Percentiles rank a stretch among this genome's conserved stretches.
These are phyloP conservation scores for Melaleuca quinquenervia DNA, from an alignment of 345 rosid species.

Conservation along the genomic window DNA sequence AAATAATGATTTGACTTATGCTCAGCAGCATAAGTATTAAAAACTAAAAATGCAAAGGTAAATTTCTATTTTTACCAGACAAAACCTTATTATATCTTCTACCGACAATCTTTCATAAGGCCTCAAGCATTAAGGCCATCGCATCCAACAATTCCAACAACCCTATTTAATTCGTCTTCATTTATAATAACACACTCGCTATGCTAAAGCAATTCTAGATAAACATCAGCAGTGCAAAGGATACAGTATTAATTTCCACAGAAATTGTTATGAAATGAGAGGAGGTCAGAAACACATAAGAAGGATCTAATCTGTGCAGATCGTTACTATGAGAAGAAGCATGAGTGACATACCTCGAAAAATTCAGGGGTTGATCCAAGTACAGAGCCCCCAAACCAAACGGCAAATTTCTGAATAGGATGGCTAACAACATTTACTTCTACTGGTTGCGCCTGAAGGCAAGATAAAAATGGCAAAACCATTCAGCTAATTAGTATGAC, in stretches of 20 bases:
- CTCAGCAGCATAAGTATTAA: not conserved
- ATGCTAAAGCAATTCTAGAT: not conserved
- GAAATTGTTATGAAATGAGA: not conserved
- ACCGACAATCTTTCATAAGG: not conserved
- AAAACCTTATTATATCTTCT: not conserved
- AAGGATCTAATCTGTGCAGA: not conserved
- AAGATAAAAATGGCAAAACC: not conserved
- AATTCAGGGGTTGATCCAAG: slow-evolving; percentile 98
- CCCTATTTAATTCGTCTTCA: not conserved
- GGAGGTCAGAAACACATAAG: not conserved
- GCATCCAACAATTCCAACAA: not conserved
- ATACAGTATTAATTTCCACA: not conserved
- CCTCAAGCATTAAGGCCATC: not conserved
- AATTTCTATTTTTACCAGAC: not conserved
- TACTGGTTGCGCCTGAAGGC: slow-evolving; percentile 68
- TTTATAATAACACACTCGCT: not conserved
- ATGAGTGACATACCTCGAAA: slow-evolving; percentile 41
- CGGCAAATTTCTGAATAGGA: slow-evolving; percentile 92
- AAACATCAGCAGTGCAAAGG: not conserved
- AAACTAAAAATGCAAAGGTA: not conserved
- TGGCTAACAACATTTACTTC: slow-evolving; percentile 96
- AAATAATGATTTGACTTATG: not conserved
- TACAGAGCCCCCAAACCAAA: slow-evolving; percentile 99
- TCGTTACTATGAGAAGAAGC: not conserved
- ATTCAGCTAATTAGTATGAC: not conserved